Percentiles rank a stretch among this genome's conserved stretches.
phyloP scores from a whole-genome alignment of 768 basidiomycete species.

The Leccinellum rugosiceps region DNA sequence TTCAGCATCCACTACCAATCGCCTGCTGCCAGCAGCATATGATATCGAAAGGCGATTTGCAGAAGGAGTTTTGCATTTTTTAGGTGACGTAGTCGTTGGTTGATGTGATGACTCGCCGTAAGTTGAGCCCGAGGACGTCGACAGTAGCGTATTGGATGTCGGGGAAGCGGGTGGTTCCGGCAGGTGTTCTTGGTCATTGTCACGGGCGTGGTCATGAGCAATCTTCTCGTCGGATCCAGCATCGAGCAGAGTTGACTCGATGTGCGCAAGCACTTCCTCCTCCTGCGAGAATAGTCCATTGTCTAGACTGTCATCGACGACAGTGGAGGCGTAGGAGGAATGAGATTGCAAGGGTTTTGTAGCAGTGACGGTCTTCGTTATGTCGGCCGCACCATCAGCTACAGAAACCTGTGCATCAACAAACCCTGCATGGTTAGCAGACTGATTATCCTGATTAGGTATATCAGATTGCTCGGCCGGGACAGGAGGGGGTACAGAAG shows the following conservation, averaged over 20 bases:
- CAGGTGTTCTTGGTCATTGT: constrained; percentile 43
- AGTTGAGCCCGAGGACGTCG: constrained; percentile 34
- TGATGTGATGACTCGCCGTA: constrained; percentile 45
- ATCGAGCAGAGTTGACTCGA: constrained; percentile 21
- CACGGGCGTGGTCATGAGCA: constrained; percentile 11
- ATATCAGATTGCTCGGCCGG: constrained; percentile 30
- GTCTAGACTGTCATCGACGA: constrained; percentile 44
- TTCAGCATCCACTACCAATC: constrained; percentile 87
- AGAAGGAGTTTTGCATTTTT: constrained; percentile 53
- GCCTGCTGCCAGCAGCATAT: constrained; percentile 83
- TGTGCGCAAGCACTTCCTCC: constrained; percentile 19
- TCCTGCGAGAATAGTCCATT: constrained; percentile 28
- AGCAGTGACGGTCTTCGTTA: constrained; percentile 6
- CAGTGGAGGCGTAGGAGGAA: constrained; percentile 50
- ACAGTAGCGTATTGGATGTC: constrained; percentile 45
- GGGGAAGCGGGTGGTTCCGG: constrained; percentile 61
- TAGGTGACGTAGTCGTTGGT: constrained; percentile 25
- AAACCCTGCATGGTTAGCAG: constrained; percentile 47
- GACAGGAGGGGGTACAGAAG: constrained; percentile 30
- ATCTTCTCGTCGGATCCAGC: constrained; percentile 16
- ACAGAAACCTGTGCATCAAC: constrained; percentile 42
- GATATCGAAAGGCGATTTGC: constrained; percentile 92
- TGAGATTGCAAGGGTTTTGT: constrained; percentile 38
- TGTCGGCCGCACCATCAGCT: background rate
- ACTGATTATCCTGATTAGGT: constrained; percentile 43